Evolutionary conservation across 148 eudicot species (phyloP), one percentile per base, ranked within the genome.

Genomic region (Diospyros kaki): DNA sequence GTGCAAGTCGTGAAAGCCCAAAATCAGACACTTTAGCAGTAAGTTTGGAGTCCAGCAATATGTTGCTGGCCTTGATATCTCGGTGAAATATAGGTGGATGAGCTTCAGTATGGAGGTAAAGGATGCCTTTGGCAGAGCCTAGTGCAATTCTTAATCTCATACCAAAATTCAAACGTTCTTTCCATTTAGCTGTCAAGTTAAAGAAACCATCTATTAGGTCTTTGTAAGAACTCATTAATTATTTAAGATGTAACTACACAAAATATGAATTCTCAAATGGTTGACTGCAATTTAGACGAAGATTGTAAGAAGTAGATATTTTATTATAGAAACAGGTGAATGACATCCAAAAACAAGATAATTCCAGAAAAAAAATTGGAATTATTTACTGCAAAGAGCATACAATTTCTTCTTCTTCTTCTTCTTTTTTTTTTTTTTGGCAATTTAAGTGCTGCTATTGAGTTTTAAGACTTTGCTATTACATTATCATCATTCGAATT

Each of bases 61-160:
- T 93, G 85, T 93, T 93, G 86, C 87, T 89, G 66, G 98, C 87
- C 80, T 93, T 93, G 70, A 93, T 87, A 79, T 93, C 98, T 5
- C 97, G 87, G 80, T 93, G 98, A 75, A 91, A 91, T 78, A 93
- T 89, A 11, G 98, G 98, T 39, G 98, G 98, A 73, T 93, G 72
- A 61, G 96, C 98, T 82, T 93, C 98, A 7, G 93, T 87, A 77
- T 93, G 98, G 59, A 93, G 88, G 82, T 93, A 93, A 69, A 91
- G 90, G 78, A 93, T 86, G 39, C 94, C 98, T 75, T 84, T 90
- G 6, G 98, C 89, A 38, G 97, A 84, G 76, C 89, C 98, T 74
- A 93, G 68, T 66, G 97, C 98, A 58, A 93, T 72, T 48, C 78
- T 86, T 76, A 93, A 74, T 79, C 98, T 91, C 87, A 73, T 69